Evolutionary conservation across 2,329 filamentous ascomycete genomes (phyloP).

Genomic region (Penicillium sp.): DNA sequence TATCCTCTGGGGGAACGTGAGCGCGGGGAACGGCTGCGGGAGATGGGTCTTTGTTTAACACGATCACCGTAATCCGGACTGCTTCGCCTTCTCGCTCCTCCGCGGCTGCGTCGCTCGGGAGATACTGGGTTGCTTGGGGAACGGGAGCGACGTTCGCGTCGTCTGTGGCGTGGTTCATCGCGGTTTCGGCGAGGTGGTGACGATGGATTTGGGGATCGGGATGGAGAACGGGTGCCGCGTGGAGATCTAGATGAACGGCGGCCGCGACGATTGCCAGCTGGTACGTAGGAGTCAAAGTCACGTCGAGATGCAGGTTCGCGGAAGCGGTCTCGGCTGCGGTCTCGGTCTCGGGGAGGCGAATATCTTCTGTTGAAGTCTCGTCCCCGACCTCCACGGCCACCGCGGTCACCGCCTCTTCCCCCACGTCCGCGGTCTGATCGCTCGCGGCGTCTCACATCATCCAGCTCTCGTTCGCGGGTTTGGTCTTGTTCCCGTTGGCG

Average conservation of each 20-base stretch:
- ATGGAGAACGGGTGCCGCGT: constrained; percentile 27
- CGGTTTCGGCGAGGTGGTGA: constrained; percentile 26
- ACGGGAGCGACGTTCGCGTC: constrained; percentile 26
- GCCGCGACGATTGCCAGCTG: constrained; percentile 42
- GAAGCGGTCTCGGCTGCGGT: constrained; percentile 38
- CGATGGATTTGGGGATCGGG: constrained; percentile 26
- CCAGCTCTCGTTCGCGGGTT: constrained; percentile 67
- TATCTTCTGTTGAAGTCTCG: constrained; percentile 52
- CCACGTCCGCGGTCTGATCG: constrained; percentile 39
- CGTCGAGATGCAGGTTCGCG: constrained; percentile 48
- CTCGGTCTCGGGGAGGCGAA: constrained; percentile 50
- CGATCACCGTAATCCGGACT: constrained; percentile 43
- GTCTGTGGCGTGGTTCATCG: constrained; percentile 26
- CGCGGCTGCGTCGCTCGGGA: constrained; percentile 35
- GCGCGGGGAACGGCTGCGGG: constrained; percentile 50
- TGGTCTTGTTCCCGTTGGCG: constrained; percentile 68
- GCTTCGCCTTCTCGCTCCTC: constrained; percentile 35
- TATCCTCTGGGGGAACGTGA: constrained; percentile 55
- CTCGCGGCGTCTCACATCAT: constrained; percentile 61
- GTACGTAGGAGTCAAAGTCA: constrained; percentile 58
- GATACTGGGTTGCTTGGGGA: constrained; percentile 37
- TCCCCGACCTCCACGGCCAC: constrained; percentile 28
- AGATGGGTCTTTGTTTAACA: constrained; percentile 50
- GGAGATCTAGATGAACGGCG: constrained; percentile 35
- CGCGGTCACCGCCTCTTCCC: constrained; percentile 34